phyloP scores from a whole-genome alignment of 2,329 filamentous ascomycete genomes.

The Penicillium digitatum region DNA sequence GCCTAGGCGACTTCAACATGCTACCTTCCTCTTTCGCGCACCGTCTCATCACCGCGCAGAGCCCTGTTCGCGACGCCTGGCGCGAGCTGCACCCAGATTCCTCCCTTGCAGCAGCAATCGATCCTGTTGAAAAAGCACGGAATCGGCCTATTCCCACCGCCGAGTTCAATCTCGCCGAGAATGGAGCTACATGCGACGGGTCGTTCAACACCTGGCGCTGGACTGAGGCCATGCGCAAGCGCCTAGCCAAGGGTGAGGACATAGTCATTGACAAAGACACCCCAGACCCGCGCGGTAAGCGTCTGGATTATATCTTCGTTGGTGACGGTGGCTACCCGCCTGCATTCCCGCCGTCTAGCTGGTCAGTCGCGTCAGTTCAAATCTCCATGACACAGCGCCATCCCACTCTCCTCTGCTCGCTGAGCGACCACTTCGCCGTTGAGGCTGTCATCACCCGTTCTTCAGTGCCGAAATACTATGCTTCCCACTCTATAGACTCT shows the following conservation, averaged over 20 bases:
- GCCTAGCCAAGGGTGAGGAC: conserved; percentile 62
- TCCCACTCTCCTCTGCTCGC: conserved; percentile 73
- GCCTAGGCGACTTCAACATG: conserved; percentile 95
- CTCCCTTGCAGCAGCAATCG: conserved; percentile 68
- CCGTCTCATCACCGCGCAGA: conserved; percentile 72
- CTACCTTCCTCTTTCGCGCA: conserved; percentile 81
- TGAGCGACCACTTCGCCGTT: conserved; percentile 94
- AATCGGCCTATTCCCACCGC: conserved; percentile 68
- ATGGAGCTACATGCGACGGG: conserved; percentile 84
- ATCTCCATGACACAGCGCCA: conserved; percentile 81
- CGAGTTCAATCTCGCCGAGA: conserved; percentile 70
- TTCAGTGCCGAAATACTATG: neutral
- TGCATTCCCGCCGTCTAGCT: conserved; percentile 44
- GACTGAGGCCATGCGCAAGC: conserved; percentile 66
- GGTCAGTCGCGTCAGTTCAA: conserved; percentile 66
- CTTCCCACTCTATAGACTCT: conserved; percentile 1
- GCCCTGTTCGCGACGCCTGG: conserved; percentile 80
- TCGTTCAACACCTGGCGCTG: conserved; percentile 92
- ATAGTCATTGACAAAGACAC: conserved; percentile 62
- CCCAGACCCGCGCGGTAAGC: conserved; percentile 70
- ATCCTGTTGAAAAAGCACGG: conserved; percentile 63
- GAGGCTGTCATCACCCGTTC: conserved; percentile 66
- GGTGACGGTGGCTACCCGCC: conserved; percentile 49
- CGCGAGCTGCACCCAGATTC: conserved; percentile 76
- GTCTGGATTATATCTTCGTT: conserved; percentile 93